Base-by-base conservation (phyloP, 345 rosid species). In the Theobroma cacao region DNA sequence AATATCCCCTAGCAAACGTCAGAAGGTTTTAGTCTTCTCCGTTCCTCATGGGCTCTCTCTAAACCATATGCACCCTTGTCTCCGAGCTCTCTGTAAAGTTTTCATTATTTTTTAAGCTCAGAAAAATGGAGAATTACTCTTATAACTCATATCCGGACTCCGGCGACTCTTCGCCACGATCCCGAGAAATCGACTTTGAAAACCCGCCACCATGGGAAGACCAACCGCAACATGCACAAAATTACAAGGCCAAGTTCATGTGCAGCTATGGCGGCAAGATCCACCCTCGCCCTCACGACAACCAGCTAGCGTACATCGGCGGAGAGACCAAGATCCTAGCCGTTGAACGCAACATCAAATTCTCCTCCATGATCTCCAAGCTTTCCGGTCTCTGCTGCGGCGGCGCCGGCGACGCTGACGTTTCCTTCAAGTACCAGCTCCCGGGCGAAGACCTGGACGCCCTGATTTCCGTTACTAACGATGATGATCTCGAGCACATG, bases 381-480 rank as follows among this genome's bases (percentile, higher is more conserved):
- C 94, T 95, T 36, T 71, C 97, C 18, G 75, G 87, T 52, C 87
- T 95, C 20, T 86, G 89, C 59, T 86, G 84, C 13, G 89, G 89
- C 59, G 87, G 84, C 13, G 89, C 87, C 17, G 93, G 87, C 18
- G 88, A 85, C 45, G 14, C 78, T 15, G 90, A 85, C 31, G 86
- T 95, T 30, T 61, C 93, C 58, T 92, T 93, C 66, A 95, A 92
- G 91, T 95, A 95, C 79, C 99, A 95, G 89, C 91, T 95, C 5
- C 96, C 98, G 0, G 98, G 98, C 0, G 99, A 95, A 79, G 99
- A 95, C 36, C 93, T 95, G 52, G 99, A 95, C 78, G 98, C 99
- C 31, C 80, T 95, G 83, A 95, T 95, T 76, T 95, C 99, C 0
- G 99, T 95, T 38, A 89, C 98, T 1, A 92, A 91, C 81, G 98